A percentile compares a stretch with the other conserved stretches of the same genome.
These are phyloP conservation scores for Amanita polypyramis DNA, from an alignment of 768 basidiomycete species.

Conservation along the genomic window DNA sequence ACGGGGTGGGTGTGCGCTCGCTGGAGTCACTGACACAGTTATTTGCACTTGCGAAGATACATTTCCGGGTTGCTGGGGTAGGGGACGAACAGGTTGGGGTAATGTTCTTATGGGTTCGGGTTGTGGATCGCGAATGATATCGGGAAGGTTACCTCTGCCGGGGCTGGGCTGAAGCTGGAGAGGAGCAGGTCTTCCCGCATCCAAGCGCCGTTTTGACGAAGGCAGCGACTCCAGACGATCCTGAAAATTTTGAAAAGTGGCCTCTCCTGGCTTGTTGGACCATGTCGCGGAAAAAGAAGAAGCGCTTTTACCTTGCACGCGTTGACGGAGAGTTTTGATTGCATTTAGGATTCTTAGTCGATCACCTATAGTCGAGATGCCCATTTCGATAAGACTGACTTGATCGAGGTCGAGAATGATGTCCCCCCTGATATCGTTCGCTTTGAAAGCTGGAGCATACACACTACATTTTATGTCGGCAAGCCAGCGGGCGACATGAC, in stretches of 20 bases:
- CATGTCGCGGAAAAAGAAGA: constrained; percentile 8
- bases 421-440: constrained; percentile 88
- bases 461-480: constrained; percentile 61
- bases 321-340: constrained; percentile 67
- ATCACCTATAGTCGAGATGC: constrained; percentile 83
- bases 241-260: constrained; percentile 1
- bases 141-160: constrained; percentile 52
- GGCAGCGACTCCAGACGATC: background rate
- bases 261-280: constrained; percentile 9
- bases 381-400: constrained; percentile 81
- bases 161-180: constrained; percentile 55
- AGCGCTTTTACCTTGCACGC: constrained; percentile 25
- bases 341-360: constrained; percentile 79
- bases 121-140: constrained; percentile 52
- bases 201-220: constrained; percentile 30
- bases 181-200: constrained; percentile 67
- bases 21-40: constrained; percentile 19
- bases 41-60: constrained; percentile 15
- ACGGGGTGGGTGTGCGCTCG: constrained; percentile 25
- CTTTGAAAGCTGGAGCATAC: constrained; percentile 60
- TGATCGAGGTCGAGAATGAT: constrained; percentile 90
- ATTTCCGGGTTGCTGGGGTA: constrained; percentile 33
- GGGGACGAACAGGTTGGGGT: constrained; percentile 30
- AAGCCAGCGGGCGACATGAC: constrained; percentile 71
- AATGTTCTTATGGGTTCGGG: constrained; percentile 44